Base-by-base conservation (phyloP, 306 rosid genomes). In the Quercus gilva region DNA sequence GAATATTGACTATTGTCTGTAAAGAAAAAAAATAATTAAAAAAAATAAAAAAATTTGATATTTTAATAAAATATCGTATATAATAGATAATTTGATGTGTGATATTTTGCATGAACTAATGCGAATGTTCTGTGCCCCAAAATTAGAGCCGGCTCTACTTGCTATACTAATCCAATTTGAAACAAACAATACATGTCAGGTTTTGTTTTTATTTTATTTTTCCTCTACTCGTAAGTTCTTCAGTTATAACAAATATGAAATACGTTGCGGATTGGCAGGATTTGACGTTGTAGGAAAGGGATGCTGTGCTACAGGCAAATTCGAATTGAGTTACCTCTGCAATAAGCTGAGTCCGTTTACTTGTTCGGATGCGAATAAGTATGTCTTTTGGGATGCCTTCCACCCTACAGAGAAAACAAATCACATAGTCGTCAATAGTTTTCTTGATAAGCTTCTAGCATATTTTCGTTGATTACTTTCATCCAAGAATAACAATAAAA, bases 281-380 rank as follows among this genome's bases (percentile, higher is more conserved):
- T 92, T 89, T 84, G 89, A 89, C 33, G 84, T 75, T 0, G 75
- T 84, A 18, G 82, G 87, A 73, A 81, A 79, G 80, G 93, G 91
- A n/a, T 94, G 98, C 58, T 94, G 98, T 43, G 88, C 90, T 0
- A 91, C 94, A 11, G 98, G 98, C 69, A 87, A 90, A 85, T 92
- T 81, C 9, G 98, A 94, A 82, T 91, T 94, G 97, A 90, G 97
- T 64, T 94, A 92, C 74, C 86, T 95, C 21, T 94, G 97, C 90
- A 89, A 81, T 45, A 78, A 93, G 52, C 61, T 81, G 0, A 79
- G 15, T 33, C 87, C 89, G 78, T 86, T 80, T 76, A 94, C 97
- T 53, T 94, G 98, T 76, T 7, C 72, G 2, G 94, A 94, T 86
- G 97, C 97, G 15, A 80, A 74, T 51, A 91, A 94, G 78, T 94